Evolutionary conservation across 345 rosid genomes (phyloP).

Genomic region (Camelina hispida): DNA sequence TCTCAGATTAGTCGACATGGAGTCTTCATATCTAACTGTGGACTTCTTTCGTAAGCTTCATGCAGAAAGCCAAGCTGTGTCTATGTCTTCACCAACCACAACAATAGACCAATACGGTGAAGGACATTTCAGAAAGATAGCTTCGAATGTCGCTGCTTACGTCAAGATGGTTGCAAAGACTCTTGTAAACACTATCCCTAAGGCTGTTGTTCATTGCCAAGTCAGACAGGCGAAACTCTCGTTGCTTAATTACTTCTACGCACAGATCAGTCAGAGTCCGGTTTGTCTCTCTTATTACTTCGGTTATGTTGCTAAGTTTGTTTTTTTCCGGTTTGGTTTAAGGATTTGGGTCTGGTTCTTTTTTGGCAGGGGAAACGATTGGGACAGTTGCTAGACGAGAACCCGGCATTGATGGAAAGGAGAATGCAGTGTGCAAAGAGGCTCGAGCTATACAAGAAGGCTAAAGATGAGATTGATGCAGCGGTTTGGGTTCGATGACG

Average conservation of each 20-base stretch:
- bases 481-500: constrained; percentile 46
- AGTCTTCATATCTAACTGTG: constrained; percentile 75
- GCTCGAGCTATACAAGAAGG: constrained; percentile 74
- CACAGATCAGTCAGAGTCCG: constrained; percentile 66
- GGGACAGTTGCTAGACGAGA: constrained; percentile 61
- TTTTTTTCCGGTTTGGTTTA: constrained; percentile 3
- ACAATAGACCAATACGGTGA: constrained; percentile 55
- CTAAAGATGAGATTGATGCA: constrained; percentile 76
- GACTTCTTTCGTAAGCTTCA: constrained; percentile 82
- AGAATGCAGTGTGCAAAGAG: constrained; percentile 64
- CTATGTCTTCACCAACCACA: constrained; percentile 27
- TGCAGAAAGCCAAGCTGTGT: constrained; percentile 50
- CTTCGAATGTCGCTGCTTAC: constrained; percentile 66
- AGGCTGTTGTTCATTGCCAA: constrained; percentile 80
- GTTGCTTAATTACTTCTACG: constrained; percentile 67
- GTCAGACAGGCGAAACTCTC: constrained; percentile 75
- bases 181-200: constrained; percentile 67
- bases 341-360: constrained; percentile 7
- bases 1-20: constrained; percentile 78
- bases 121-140: constrained; percentile 73
- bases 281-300: constrained; percentile 37
- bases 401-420: constrained; percentile 70
- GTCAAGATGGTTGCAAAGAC: constrained; percentile 75
- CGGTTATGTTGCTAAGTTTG: not conserved
- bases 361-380: constrained; percentile 52